These are phyloP conservation scores for Pseudognaphalium luteoalbum DNA, from an alignment of 129 eudicot genomes.

Conservation along the genomic window DNA sequence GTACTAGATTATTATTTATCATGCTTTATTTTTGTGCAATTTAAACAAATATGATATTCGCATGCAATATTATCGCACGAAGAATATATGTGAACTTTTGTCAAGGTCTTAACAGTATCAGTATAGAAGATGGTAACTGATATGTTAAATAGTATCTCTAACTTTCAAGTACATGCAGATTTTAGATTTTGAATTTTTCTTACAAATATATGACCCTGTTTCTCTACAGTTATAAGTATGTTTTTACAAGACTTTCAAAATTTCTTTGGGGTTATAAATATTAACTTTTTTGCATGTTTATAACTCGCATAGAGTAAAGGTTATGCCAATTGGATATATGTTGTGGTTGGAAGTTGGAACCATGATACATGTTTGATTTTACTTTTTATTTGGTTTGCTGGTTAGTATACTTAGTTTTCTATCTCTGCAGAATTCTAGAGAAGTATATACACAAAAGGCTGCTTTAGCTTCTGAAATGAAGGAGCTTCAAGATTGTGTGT, in stretches of 20 bases:
- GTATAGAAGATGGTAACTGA: too few relatives aligned
- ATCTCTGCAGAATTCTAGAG: conserved; percentile 58
- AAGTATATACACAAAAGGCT: conserved; percentile 54
- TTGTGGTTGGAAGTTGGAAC: conserved; percentile 1
- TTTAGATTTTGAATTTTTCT: too few relatives aligned
- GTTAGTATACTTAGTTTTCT: neutral
- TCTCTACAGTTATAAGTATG: neutral
- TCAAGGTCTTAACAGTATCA: neutral
- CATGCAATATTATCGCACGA: too few relatives aligned
- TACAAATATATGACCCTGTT: neutral
- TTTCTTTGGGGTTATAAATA: too few relatives aligned
- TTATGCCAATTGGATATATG: neutral
- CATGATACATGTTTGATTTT: neutral
- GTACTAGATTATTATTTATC: conserved; percentile 26
- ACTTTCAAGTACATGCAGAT: too few relatives aligned
- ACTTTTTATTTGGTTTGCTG: too few relatives aligned
- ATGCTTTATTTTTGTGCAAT: neutral
- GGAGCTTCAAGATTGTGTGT: conserved; percentile 69
- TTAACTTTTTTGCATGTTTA: neutral
- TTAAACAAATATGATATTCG: neutral
- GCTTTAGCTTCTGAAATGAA: conserved; percentile 51
- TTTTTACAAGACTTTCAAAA: neutral
- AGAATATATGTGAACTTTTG: neutral
- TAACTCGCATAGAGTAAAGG: neutral
- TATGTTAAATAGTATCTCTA: too few relatives aligned